Conservation (phyloP, 306 rosid genomes). For the Hippophae tibetana region DNA sequence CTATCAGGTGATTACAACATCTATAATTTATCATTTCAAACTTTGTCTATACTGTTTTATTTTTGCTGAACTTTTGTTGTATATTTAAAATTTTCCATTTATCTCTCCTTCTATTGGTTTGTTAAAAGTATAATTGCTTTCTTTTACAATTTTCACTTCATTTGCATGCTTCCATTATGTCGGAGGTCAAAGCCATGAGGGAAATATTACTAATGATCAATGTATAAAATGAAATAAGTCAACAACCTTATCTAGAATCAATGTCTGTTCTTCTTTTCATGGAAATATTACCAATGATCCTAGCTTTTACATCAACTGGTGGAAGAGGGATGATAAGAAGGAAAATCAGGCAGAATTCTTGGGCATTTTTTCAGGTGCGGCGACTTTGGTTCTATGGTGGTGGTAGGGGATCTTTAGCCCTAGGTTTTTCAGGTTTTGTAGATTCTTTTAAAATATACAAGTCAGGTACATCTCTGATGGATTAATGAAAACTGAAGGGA, state of each 20-base stretch:
- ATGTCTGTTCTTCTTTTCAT: no score
- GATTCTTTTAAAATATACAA: not conserved
- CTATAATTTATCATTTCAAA: not conserved
- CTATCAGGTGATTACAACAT: slow-evolving; percentile 57
- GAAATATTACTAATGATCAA: no score
- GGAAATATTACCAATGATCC: not conserved
- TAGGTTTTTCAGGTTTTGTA: not conserved
- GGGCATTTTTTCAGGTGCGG: no score
- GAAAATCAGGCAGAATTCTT: not conserved
- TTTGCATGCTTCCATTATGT: slow-evolving; percentile 3
- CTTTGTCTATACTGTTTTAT: not conserved
- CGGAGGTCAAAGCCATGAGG: no score
- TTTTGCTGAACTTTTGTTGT: not conserved
- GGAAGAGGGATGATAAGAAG: not conserved
- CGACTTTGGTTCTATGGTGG: no score
- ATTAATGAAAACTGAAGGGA: not conserved
- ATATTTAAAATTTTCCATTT: not conserved
- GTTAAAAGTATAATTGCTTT: not conserved
- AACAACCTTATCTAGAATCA: not conserved
- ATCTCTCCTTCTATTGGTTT: not conserved
- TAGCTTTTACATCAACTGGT: not conserved
- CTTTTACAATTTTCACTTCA: not conserved
- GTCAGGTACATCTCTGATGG: not conserved
- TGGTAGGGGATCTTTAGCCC: not conserved
- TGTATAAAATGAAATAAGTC: not conserved